Evolutionary conservation across 192 early-diverging fungal species (phyloP), one percentile per base, ranked within the genome.

Genomic region (Coemansia sp.): DNA sequence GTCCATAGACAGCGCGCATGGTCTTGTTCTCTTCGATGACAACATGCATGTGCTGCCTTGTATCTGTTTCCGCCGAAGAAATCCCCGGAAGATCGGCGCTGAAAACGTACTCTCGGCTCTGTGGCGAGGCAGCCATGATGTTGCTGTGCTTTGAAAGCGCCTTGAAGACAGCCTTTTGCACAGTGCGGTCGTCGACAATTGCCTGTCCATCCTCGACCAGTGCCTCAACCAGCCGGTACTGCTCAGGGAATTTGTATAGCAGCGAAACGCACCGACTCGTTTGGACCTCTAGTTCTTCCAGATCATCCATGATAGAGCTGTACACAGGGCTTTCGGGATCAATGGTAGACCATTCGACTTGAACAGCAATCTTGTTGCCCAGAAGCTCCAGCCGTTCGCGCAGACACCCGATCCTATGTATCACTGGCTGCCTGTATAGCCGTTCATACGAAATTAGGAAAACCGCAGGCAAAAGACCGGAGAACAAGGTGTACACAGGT

Each of bases 371-470:
- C 29, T 69, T 65, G 14, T 65, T 59, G 45, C 73, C 77, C 14
- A 80, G 54, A 4, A 25, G 25, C 9, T 23, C 49, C 9, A 80
- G 59, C n/a, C 63, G 41, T 34, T 59, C 42, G 43, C 77, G 77
- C 49, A 80, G 45, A 34, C 48, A 43, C 1, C 38, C 50, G 17
- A 80, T 52, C 14, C 69, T 69, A 32, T 80, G 78, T 22, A 80
- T 61, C 35, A 80, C 35, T 2, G 78, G 78, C 48, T 80, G 78
- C 17, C 61, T 60, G 50, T 72, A 75, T 1, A 95, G 78, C 1
- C 86, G 83, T 56, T 93, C 89, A 62, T 93, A 95, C 0, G 86
- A 84, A 38, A 92, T 81, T n/a, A 91, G 75, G 34, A 87, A 88
- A 50, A 93, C 67, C 9, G 87, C 88, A 14, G 92, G 92, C 23